Conservation (phyloP, 768 basidiomycete species). For the Clitopilus passeckerianus region DNA sequence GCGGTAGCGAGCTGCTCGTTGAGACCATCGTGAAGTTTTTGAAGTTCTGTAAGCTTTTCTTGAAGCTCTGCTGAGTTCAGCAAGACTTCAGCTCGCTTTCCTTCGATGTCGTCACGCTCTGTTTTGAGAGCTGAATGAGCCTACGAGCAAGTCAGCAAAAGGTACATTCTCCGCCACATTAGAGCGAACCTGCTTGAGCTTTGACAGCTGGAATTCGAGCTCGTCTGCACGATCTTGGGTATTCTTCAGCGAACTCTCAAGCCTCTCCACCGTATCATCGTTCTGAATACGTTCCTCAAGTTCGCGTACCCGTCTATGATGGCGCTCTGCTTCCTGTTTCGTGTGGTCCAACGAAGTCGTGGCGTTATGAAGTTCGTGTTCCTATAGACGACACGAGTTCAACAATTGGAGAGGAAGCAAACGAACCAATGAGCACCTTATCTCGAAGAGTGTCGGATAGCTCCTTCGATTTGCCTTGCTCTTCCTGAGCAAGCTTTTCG, state of each 20-base stretch:
- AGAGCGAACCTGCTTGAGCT: constrained; percentile 61
- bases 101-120: constrained; percentile 55
- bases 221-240: constrained; percentile 81
- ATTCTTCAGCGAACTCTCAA: constrained; percentile 70
- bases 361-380: constrained; percentile 70
- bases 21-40: constrained; percentile 29
- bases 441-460: constrained; percentile 49
- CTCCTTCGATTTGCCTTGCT: constrained; percentile 50
- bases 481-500: constrained; percentile 31
- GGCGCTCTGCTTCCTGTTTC: constrained; percentile 47
- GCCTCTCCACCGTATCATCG: constrained; percentile 73
- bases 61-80: constrained; percentile 45
- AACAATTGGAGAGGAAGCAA: not conserved
- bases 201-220: constrained; percentile 77
- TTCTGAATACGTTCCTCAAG: constrained; percentile 79
- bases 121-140: constrained; percentile 49
- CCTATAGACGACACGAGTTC: constrained; percentile 35
- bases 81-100: constrained; percentile 34
- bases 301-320: constrained; percentile 58
- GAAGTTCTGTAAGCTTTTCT: constrained; percentile 41
- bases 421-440: constrained; percentile 28
- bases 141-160: constrained; percentile 26
- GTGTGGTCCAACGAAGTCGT: constrained; percentile 48
- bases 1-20: constrained; percentile 39
- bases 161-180: not conserved